phyloP scores from a whole-genome alignment of 192 early-diverging fungal genomes.

The Pilaira anomala region DNA sequence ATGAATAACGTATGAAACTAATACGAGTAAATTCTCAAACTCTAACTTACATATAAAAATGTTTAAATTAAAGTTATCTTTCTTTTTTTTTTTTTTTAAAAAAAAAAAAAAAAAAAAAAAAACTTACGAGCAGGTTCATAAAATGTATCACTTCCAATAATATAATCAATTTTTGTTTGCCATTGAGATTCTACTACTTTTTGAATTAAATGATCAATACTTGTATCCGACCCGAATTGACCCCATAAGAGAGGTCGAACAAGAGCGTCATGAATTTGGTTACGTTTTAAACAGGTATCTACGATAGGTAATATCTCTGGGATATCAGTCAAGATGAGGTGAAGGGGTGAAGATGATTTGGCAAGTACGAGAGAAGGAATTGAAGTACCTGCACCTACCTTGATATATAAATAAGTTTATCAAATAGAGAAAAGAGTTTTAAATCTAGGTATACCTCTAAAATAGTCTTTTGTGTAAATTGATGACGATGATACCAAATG shows the following conservation, averaged over 20 bases:
- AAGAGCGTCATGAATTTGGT: slow-evolving; percentile 33
- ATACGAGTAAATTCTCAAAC: slow-evolving; percentile 66
- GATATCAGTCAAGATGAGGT: slow-evolving; percentile 42
- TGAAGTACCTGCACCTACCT: slow-evolving; percentile 59
- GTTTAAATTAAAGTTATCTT: not conserved
- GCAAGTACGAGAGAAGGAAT: slow-evolving; percentile 60
- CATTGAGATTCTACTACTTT: slow-evolving; percentile 19
- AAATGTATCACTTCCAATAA: slow-evolving; percentile 58
- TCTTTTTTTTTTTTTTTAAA: not conserved
- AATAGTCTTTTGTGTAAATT: slow-evolving; percentile 32
- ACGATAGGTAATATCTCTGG: slow-evolving; percentile 41
- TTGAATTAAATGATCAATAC: slow-evolving; percentile 37
- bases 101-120: not conserved
- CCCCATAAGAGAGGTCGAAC: slow-evolving; percentile 49
- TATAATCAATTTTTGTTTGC: slow-evolving; percentile 38
- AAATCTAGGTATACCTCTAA: slow-evolving; percentile 34
- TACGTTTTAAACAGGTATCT: slow-evolving; percentile 27
- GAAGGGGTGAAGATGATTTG: slow-evolving; percentile 15
- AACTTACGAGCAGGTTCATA: slow-evolving; percentile 52
- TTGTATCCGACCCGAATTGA: slow-evolving; percentile 32
- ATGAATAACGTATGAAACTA: slow-evolving; percentile 57
- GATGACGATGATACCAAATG: slow-evolving; percentile 38
- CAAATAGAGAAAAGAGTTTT: not conserved
- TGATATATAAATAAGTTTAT: slow-evolving; percentile 19
- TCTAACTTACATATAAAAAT: slow-evolving; percentile 31